Conservation (phyloP, 768 basidiomycete species). For the Boletus bicolor region DNA sequence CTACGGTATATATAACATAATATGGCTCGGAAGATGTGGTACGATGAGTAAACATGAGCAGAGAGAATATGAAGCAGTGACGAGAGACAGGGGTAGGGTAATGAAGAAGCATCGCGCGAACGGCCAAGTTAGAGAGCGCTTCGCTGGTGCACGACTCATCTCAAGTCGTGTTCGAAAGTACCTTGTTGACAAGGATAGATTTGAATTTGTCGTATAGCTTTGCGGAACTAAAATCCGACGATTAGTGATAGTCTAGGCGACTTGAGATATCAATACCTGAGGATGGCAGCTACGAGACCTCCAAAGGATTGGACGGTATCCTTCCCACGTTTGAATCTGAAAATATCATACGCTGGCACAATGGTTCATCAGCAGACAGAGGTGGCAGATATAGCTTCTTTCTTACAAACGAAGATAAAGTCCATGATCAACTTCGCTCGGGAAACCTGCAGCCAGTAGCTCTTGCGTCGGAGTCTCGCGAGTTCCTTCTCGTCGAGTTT, state of each 20-base stretch:
- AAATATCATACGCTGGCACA: conserved; percentile 73
- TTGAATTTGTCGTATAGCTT: conserved; percentile 77
- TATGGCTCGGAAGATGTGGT: background rate
- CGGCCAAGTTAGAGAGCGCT: background rate
- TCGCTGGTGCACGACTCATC: background rate
- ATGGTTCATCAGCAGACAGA: conserved; percentile 5
- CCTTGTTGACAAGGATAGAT: conserved; percentile 54
- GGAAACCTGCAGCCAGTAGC: conserved; percentile 72
- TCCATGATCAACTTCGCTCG: conserved; percentile 78
- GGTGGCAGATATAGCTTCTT: conserved; percentile 16
- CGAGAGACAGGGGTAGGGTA: background rate
- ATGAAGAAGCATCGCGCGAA: background rate
- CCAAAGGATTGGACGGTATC: conserved; percentile 60
- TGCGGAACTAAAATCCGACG: conserved; percentile 48
- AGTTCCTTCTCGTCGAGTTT: conserved; percentile 73
- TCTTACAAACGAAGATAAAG: conserved; percentile 80
- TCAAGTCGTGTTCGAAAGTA: conserved; percentile 23
- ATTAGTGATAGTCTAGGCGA: background rate
- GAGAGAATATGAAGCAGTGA: background rate
- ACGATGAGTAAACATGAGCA: conserved; percentile 1
- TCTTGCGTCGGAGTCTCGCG: conserved; percentile 60
- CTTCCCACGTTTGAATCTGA: conserved; percentile 60
- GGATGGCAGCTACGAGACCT: conserved; percentile 65
- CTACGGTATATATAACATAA: conserved; percentile 17
- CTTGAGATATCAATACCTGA: conserved; percentile 52